Conservation (phyloP, 495 filamentous ascomycete species). For the Massariosphaeria phaeospora region DNA sequence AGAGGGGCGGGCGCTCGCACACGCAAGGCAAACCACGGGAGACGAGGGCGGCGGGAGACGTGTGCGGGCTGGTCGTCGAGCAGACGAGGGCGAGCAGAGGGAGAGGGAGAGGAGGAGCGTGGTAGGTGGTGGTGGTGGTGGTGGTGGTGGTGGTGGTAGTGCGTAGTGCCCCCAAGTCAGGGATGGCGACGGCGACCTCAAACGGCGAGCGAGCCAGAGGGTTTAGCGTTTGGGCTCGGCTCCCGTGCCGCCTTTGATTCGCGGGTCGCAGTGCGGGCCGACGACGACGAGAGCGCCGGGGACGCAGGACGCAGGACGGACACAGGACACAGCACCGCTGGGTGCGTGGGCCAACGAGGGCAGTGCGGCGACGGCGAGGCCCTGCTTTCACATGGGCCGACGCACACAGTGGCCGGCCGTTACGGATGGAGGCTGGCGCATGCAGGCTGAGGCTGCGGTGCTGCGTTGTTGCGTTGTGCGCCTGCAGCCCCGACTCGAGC, state of each 20-base stretch:
- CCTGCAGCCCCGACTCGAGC: slow-evolving; percentile 3
- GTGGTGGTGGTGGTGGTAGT: neutral
- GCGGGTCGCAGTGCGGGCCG: neutral
- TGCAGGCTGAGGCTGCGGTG: neutral
- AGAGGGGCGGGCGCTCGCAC: neutral
- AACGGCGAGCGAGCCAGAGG: slow-evolving; percentile 8
- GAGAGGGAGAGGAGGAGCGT: neutral
- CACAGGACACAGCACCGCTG: too few species aligned
- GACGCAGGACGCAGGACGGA: neutral
- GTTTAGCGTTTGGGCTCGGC: slow-evolving; percentile 5
- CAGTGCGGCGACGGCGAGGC: neutral
- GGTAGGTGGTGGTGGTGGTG: neutral
- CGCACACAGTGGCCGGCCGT: neutral
- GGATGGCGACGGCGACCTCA: slow-evolving; percentile 17
- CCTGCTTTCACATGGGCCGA: neutral
- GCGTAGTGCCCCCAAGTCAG: neutral
- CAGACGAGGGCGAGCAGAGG: neutral
- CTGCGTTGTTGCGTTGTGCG: slow-evolving; percentile 1
- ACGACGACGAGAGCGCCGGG: neutral
- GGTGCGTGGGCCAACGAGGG: too few species aligned
- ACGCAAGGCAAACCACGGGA: neutral
- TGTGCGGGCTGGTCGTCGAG: neutral
- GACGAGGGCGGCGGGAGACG: neutral
- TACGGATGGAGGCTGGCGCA: neutral
- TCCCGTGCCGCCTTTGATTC: slow-evolving; percentile 5